Evolutionary conservation across 1,284 basidiomycete species (phyloP).

Genomic region (Tilletia indica): DNA sequence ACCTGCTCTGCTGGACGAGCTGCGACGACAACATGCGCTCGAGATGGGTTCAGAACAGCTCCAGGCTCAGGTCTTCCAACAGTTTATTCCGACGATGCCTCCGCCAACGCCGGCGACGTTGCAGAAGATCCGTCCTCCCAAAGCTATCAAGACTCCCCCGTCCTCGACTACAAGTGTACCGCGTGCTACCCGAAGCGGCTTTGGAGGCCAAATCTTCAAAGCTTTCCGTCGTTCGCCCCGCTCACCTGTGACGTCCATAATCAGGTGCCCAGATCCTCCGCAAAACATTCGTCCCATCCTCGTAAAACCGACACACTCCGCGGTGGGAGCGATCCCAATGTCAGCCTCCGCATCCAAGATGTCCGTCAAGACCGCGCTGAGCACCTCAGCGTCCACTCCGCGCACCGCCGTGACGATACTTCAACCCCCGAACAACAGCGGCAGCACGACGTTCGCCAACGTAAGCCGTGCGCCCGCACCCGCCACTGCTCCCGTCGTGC

Average conservation of each 20-base stretch:
- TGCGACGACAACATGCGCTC: conserved; percentile 4
- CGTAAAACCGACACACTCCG: too few species aligned
- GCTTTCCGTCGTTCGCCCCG: conserved; percentile 15
- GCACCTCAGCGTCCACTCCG: too few species aligned
- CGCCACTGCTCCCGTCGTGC: conserved; percentile 3
- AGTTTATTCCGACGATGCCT: background rate
- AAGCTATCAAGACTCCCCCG: too few species aligned
- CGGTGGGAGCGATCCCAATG: background rate
- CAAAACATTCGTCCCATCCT: too few species aligned
- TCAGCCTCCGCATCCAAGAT: background rate
- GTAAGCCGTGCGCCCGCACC: background rate
- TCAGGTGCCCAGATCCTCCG: background rate
- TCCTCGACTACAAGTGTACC: too few species aligned
- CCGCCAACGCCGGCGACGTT: background rate
- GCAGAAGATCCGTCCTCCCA: background rate
- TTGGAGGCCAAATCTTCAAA: conserved; percentile 13
- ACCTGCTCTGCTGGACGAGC: background rate
- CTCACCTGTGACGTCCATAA: background rate
- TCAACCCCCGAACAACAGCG: too few species aligned
- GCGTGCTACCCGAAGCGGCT: background rate
- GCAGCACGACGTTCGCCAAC: too few species aligned
- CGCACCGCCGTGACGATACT: too few species aligned
- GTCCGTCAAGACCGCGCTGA: background rate
- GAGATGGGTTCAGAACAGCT: background rate
- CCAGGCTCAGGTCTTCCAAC: background rate